Base-by-base conservation (phyloP, 441 rosid genomes). In the Capsella rubella region DNA sequence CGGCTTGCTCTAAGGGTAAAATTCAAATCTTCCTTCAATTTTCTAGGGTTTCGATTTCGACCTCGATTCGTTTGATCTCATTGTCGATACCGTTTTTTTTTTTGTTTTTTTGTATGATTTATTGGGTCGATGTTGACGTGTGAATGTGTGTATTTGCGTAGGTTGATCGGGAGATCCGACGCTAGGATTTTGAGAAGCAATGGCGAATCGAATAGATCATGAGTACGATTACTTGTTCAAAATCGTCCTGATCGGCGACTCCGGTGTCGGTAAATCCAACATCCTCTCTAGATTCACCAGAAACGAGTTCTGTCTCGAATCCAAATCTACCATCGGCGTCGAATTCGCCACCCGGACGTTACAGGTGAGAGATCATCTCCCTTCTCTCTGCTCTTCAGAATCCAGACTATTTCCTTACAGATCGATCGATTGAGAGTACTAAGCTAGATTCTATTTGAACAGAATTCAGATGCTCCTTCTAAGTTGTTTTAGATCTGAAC, bases 231-330 rank as follows among this genome's bases (percentile, higher is more conserved):
- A 91, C 78, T 86, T 94, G 65, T 94, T 94, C 78, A 93, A 93
- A 95, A 93, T 93, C 90, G 98, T 93, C 31, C 69, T 93, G 74
- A 93, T 93, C 76, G 98, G 98, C 43, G 98, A 94, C 77, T 94
- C 98, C 46, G 98, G 98, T 21, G 98, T 94, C 2, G 98, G 98
- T 1, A 94, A 94, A 84, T 91, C 98, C 47, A 94, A 94, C 77
- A 94, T 94, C 42, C 92, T 94, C 60, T 94, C 98, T 25, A 74
- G 95, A 76, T 94, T 91, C 78, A 94, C 98, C 56, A 82, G 97
- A 55, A 91, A 94, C 13, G 98, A 94, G 78, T 94, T 94, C 59
- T 90, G 96, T 40, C 82, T 94, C 84, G 98, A 94, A 67, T 94
- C 98, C 73, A 94, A 94, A 81, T 94, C 98, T 69, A 94, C 97